Evolutionary conservation across 371 early-diverging fungal genomes (phyloP).

Genomic region (Mortierella sp.): DNA sequence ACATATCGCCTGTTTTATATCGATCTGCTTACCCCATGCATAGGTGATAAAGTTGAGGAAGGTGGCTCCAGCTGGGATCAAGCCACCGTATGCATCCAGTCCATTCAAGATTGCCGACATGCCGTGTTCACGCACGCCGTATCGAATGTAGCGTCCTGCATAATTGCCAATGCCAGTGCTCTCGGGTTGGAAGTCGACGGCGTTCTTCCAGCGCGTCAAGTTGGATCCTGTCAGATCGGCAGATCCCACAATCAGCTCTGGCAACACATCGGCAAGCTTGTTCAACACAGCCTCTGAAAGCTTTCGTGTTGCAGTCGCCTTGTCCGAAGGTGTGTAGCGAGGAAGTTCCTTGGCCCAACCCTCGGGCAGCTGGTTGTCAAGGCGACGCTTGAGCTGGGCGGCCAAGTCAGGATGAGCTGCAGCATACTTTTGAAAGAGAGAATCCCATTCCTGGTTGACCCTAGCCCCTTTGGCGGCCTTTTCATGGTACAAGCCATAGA

Average conservation of each 20-base stretch:
- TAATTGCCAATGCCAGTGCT: slow-evolving; percentile 80
- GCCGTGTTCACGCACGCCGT: slow-evolving; percentile 99
- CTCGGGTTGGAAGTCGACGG: slow-evolving; percentile 91
- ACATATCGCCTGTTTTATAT: not conserved
- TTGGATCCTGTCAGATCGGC: slow-evolving; percentile 99
- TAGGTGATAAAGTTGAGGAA: slow-evolving; percentile 91
- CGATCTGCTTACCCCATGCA: slow-evolving; percentile 38
- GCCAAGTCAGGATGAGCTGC: slow-evolving; percentile 74
- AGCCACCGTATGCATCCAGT: slow-evolving; percentile 88
- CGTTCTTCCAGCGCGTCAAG: slow-evolving; percentile 95
- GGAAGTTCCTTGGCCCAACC: slow-evolving; percentile 83
- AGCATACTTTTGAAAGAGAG: slow-evolving; percentile 73
- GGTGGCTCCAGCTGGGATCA: slow-evolving; percentile 96
- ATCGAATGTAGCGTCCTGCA: slow-evolving; percentile 94
- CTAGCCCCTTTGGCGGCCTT: slow-evolving; percentile 70
- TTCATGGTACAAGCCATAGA: slow-evolving; percentile 73
- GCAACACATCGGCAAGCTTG: slow-evolving; percentile 79
- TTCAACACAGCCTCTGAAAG: slow-evolving; percentile 87
- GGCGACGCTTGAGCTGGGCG: slow-evolving; percentile 83
- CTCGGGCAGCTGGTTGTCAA: slow-evolving; percentile 78
- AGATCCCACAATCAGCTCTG: slow-evolving; percentile 98
- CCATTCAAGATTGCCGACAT: slow-evolving; percentile 99
- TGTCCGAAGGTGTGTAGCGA: slow-evolving; percentile 80
- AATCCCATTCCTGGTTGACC: slow-evolving; percentile 81
- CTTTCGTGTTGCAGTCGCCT: slow-evolving; percentile 92